Conservation (phyloP, 306 rosid genomes). For the Cyclanthera cordifolia region DNA sequence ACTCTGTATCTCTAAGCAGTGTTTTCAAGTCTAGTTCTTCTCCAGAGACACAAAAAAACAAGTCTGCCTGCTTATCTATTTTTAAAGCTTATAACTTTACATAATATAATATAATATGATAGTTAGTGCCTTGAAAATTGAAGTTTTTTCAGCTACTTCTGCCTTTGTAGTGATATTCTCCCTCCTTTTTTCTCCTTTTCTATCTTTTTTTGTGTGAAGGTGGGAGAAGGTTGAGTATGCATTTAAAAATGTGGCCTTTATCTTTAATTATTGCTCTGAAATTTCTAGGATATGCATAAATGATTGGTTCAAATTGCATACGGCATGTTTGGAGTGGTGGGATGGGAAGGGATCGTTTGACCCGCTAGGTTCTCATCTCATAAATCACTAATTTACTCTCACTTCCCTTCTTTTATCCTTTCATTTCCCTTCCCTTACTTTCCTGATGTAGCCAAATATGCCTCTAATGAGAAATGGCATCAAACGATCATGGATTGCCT, state of each 20-base stretch:
- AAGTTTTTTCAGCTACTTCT: constrained; percentile 8
- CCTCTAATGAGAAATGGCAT: not conserved
- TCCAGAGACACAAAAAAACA: not conserved
- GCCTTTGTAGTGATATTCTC: constrained; percentile 12
- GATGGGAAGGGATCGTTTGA: too few relatives aligned
- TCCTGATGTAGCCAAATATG: too few relatives aligned
- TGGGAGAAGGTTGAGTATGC: constrained; percentile 12
- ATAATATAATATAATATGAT: not conserved
- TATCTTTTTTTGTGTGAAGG: constrained; percentile 8
- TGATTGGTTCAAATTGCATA: constrained; percentile 12
- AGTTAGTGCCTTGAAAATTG: constrained; percentile 10
- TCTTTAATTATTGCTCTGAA: constrained; percentile 8
- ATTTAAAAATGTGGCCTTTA: constrained; percentile 13
- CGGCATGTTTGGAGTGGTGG: too few relatives aligned
- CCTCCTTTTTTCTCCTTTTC: not conserved
- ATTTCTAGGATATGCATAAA: constrained; percentile 5
- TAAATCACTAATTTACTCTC: too few relatives aligned
- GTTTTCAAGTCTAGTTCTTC: constrained; percentile 7
- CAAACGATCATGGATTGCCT: not conserved
- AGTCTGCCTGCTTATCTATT: not conserved
- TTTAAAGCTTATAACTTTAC: not conserved
- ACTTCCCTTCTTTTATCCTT: too few relatives aligned
- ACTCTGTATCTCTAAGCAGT: not conserved
- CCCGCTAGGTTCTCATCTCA: too few relatives aligned
- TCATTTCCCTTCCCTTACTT: too few relatives aligned